Conservation (phyloP, 2,329 filamentous ascomycete species). For the Cercospora sesami region DNA sequence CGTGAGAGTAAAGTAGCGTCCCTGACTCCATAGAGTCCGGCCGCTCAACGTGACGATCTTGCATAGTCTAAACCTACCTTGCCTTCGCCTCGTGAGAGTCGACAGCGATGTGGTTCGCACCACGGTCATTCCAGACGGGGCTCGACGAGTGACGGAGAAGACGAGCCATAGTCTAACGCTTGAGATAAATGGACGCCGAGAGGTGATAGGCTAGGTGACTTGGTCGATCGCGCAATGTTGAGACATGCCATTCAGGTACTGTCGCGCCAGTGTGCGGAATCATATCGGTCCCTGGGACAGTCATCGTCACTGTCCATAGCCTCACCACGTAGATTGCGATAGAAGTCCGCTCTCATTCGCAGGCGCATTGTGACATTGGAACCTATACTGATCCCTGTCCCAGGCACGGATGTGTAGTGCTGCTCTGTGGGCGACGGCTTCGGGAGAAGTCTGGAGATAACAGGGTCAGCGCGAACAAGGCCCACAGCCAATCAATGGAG, state of each 20-base stretch:
- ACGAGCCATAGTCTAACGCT: constrained; percentile 12
- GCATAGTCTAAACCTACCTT: constrained; percentile 2
- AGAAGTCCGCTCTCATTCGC: neutral
- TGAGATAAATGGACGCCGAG: neutral
- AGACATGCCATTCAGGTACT: constrained; percentile 17
- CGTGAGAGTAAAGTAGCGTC: neutral
- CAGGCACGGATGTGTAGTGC: neutral
- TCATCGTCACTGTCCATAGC: constrained; percentile 7
- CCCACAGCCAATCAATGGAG: neutral
- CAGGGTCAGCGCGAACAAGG: neutral
- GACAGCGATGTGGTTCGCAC: constrained; percentile 5
- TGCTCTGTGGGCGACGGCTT: constrained; percentile 1
- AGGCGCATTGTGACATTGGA: constrained; percentile 1
- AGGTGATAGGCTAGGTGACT: constrained; percentile 10
- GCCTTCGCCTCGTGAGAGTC: neutral
- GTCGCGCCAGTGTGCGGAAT: constrained; percentile 13
- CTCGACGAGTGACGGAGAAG: constrained; percentile 5
- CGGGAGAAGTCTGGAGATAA: constrained; percentile 11
- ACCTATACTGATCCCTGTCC: constrained; percentile 2
- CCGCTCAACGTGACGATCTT: constrained; percentile 6
- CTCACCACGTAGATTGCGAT: neutral
- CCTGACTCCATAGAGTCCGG: neutral
- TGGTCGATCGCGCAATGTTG: constrained; percentile 10
- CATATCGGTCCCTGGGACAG: constrained; percentile 10
- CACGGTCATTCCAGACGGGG: constrained; percentile 2